A percentile compares a stretch with the other conserved stretches of the same genome.
Conservation (phyloP, 768 basidiomycete species). For the Lentinula sp. region DNA sequence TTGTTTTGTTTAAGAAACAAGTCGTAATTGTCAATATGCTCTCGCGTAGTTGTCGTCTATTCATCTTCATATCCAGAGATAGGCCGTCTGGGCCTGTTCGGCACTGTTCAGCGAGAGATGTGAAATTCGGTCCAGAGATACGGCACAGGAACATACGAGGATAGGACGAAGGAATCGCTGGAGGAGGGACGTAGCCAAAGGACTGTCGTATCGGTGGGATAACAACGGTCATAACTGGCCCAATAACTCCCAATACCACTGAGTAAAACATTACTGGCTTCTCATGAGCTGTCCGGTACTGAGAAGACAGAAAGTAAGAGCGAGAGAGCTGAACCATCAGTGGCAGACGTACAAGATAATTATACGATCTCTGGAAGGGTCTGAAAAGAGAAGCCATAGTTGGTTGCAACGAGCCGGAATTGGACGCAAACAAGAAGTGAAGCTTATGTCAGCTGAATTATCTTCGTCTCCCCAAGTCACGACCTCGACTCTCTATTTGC, state of each 20-base stretch:
- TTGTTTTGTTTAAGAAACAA: not conserved
- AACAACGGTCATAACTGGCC: conserved; percentile 65
- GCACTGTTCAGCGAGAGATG: conserved; percentile 36
- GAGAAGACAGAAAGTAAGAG: conserved; percentile 6
- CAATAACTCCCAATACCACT: conserved; percentile 63
- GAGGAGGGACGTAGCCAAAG: conserved; percentile 67
- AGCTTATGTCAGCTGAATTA: not conserved
- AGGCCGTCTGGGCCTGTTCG: conserved; percentile 61
- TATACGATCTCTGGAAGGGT: conserved; percentile 3
- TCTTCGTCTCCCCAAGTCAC: not conserved
- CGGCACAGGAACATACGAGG: conserved; percentile 49
- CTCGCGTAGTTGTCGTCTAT: not conserved
- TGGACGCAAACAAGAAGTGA: not conserved
- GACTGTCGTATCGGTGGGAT: conserved; percentile 73
- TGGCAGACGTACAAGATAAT: conserved; percentile 10
- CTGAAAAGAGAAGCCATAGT: conserved; percentile 4
- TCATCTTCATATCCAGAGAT: conserved; percentile 72
- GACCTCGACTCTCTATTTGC: not conserved
- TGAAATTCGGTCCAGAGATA: not conserved
- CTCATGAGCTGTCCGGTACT: conserved; percentile 93
- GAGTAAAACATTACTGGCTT: conserved; percentile 90
- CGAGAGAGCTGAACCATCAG: not conserved
- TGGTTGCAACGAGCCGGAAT: conserved; percentile 26
- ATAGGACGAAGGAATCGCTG: conserved; percentile 69
- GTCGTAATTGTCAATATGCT: not conserved